Percentiles rank a stretch among this genome's conserved stretches.
Evolutionary conservation across 106 monocot species (phyloP).

Genomic region (Dendrobium officinale): DNA sequence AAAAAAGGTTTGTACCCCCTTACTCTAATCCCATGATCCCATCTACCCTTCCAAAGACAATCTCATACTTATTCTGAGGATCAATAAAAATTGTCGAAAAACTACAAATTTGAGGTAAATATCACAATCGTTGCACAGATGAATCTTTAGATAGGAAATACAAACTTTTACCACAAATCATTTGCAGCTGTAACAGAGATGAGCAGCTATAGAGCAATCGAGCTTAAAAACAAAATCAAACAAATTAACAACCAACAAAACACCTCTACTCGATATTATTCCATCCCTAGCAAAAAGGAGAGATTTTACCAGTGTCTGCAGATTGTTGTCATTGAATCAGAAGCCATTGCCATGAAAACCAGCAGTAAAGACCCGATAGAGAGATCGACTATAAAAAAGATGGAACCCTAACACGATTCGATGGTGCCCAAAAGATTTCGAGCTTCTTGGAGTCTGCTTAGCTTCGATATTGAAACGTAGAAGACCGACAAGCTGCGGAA

Average conservation of each 20-base stretch:
- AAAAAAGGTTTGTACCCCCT: neutral
- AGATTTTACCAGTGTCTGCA: slow-evolving; percentile 12
- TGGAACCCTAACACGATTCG: neutral
- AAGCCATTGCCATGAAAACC: slow-evolving; percentile 10
- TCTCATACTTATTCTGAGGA: neutral
- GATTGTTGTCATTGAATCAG: slow-evolving; percentile 7
- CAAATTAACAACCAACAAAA: slow-evolving; percentile 4
- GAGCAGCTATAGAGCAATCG: neutral
- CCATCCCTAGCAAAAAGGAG: neutral
- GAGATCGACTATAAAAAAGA: neutral
- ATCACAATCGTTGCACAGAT: neutral
- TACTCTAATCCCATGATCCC: neutral
- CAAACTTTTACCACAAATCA: neutral
- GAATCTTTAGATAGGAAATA: neutral
- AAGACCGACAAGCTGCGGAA: neutral
- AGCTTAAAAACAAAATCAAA: neutral
- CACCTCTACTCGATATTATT: neutral
- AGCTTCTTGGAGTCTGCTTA: neutral
- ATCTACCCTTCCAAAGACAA: neutral
- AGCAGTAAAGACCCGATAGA: neutral
- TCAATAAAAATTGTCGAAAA: too few relatives aligned
- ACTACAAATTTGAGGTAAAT: neutral
- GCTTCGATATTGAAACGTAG: neutral
- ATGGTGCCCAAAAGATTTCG: neutral
- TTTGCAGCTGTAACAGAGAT: neutral